Base-by-base conservation (phyloP, 805 yeast species). In the Hermanozyma aechmeae region DNA sequence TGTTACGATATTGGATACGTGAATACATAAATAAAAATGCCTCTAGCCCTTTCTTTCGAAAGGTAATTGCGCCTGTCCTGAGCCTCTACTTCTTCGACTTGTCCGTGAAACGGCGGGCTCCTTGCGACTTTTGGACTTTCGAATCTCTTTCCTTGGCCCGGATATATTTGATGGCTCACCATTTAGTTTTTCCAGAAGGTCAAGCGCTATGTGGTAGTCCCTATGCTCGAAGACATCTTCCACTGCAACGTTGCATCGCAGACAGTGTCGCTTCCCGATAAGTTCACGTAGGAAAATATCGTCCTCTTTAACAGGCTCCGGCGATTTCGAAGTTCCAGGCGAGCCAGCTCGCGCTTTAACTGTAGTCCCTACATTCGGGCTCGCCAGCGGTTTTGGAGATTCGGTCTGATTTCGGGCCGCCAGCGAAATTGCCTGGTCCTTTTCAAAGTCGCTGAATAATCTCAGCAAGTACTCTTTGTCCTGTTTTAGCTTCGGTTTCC, bases 151-250 rank as follows among this genome's bases (percentile, higher is more conserved):
- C n/a, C n/a, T n/a, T n/a, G n/a, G n/a, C n/a, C n/a, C n/a, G n/a
- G n/a, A n/a, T n/a, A n/a, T n/a, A n/a, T n/a, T n/a, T n/a, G n/a
- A n/a, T n/a, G n/a, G 21, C 21, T 18, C 24, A 4, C 30, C 32
- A 14, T 68, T 68, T 17, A 67, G 32, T 24, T 50, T 56, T 30
- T 61, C 58, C 1, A 74, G 69, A 5, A 74, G 48, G 13, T 65
- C 67, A 27, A 63, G 31, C 0, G 80, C 80, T 24, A 59, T 44
- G 38, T 74, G 80, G 35, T 49, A 73, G 44, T 74, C 81, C 24
- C 53, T 52, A 43, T 74, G 81, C 34, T 74, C 80, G 12, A 49
- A 42, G 2, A 49, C 53, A 34, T 60, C 59, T 2, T 42, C 48
- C 3, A 60, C 44, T 3, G 18, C 24, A 3, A 32, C 27, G 9